These are phyloP conservation scores for Bruguiera sexangula DNA, from an alignment of 345 rosid species.

Conservation along the genomic window DNA sequence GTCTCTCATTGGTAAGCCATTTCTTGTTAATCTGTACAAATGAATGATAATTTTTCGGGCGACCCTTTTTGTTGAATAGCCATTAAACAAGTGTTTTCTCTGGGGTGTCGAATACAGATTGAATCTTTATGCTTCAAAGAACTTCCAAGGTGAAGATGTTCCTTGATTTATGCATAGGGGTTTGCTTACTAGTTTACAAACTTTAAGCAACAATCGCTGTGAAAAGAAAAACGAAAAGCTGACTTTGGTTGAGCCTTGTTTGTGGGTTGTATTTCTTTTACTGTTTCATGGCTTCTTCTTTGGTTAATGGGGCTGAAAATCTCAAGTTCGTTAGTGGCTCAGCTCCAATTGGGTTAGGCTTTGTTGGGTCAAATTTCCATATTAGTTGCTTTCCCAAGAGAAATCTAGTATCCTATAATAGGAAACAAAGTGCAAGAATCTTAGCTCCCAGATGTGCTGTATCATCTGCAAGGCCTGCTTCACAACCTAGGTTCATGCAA, in stretches of 20 bases:
- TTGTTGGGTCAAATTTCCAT: slow-evolving; percentile 13
- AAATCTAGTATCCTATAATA: slow-evolving; percentile 1
- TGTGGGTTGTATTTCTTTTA: slow-evolving; percentile 6
- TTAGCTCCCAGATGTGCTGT: slow-evolving; percentile 21
- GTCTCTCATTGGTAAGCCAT: neutral
- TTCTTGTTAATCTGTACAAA: neutral
- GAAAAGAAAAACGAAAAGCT: neutral
- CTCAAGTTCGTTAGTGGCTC: slow-evolving; percentile 15
- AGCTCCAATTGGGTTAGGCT: slow-evolving; percentile 21
- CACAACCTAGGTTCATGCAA: slow-evolving; percentile 40
- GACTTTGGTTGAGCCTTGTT: neutral
- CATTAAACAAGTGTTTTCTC: no score
- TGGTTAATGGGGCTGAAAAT: slow-evolving; percentile 28
- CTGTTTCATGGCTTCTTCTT: slow-evolving; percentile 23
- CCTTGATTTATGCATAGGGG: no score
- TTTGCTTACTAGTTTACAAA: no score
- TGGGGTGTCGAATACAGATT: no score
- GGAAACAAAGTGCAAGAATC: slow-evolving; percentile 9
- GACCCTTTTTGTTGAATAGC: no score
- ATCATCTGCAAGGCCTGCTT: slow-evolving; percentile 38
- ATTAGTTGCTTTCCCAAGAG: slow-evolving; percentile 13
- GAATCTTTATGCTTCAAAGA: no score
- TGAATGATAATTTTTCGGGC: no score
- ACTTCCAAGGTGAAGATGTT: no score
- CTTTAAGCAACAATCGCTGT: neutral